Evolutionary conservation across 2,329 filamentous ascomycete species (phyloP), one percentile per base, ranked within the genome.

Genomic region (Cladorrhinum sp.): DNA sequence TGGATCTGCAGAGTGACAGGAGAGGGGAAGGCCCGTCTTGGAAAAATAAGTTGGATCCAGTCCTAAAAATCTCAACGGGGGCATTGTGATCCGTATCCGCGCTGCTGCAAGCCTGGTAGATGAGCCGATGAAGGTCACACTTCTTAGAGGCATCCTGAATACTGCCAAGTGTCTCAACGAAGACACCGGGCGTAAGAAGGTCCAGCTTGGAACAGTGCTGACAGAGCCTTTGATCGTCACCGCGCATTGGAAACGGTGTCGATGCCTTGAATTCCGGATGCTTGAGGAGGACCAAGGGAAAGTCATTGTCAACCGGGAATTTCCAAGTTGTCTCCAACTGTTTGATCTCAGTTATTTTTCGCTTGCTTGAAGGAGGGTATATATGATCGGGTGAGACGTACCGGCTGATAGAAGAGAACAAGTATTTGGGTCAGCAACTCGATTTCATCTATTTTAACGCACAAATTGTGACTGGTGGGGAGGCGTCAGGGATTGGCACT

Each of bases 301-400:
- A 55, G 8, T n/a, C 22, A 18, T 55, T 55, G n/a, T 55, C 52
- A 18, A 45, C 52, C 24, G 52, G 52, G 41, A 41, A 55, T 4
- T 13, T 45, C 52, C 52, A 55, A 2, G 29, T 55, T 1, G 52
- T 55, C 24, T 24, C 32, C 8, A 55, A 24, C 52, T 55, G 20
- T 3, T 3, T n/a, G n/a, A 18, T 52, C 24, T 52, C 16, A n/a
- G 22, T 25, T 22, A 50, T 29, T 18, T 16, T 12, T 50, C n/a
- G 8, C 41, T 7, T n/a, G 22, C 4, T 50, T 24, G 13, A 3
- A 22, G 22, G 22, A 16, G 9, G 18, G 18, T 12, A 8, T 18
- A 29, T n/a, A n/a, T n/a, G n/a, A n/a, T n/a, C n/a, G n/a, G n/a
- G n/a, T n/a, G n/a, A n/a, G n/a, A n/a, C 24, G 16, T 18, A 29